phyloP scores from a whole-genome alignment of 768 basidiomycete species.

The Fistulinella prunicolor region DNA sequence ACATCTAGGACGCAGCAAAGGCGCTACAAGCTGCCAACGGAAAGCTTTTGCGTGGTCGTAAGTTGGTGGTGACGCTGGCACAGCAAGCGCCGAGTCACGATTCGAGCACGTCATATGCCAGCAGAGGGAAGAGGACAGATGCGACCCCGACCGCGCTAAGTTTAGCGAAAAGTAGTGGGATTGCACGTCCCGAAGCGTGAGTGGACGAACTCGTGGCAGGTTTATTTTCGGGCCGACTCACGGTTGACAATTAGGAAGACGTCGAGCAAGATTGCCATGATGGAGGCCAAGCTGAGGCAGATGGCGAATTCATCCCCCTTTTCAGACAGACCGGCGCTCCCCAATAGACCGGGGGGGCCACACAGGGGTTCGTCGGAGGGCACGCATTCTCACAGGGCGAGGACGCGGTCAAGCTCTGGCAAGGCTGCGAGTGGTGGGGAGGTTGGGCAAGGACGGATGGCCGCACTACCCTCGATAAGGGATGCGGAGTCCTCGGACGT shows the following conservation, averaged over 20 bases:
- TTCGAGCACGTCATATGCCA: constrained; percentile 31
- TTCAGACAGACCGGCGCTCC: constrained; percentile 20
- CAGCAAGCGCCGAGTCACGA: constrained; percentile 66
- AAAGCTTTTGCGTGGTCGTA: constrained; percentile 81
- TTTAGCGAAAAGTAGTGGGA: constrained; percentile 71
- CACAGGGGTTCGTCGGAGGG: neutral
- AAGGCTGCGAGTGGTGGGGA: neutral
- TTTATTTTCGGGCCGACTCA: constrained; percentile 11
- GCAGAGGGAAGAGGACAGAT: constrained; percentile 48
- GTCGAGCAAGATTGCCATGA: constrained; percentile 84
- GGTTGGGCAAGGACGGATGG: neutral
- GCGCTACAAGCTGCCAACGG: constrained; percentile 74
- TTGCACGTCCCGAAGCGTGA: constrained; percentile 48
- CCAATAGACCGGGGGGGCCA: constrained; percentile 17
- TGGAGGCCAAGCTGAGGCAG: constrained; percentile 92
- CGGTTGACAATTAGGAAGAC: constrained; percentile 49
- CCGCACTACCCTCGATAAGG: neutral
- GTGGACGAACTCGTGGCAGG: constrained; percentile 12
- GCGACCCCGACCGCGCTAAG: constrained; percentile 82
- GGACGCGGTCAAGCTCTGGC: neutral
- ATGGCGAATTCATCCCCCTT: constrained; percentile 47
- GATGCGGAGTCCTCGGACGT: constrained; percentile 17
- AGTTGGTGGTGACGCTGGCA: constrained; percentile 87
- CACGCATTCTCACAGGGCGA: constrained; percentile 4
- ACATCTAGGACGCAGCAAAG: constrained; percentile 75